Percentiles rank a stretch among this genome's conserved stretches.
phyloP scores from a whole-genome alignment of 2,329 filamentous ascomycete genomes.

The Calonectria leucothoes region DNA sequence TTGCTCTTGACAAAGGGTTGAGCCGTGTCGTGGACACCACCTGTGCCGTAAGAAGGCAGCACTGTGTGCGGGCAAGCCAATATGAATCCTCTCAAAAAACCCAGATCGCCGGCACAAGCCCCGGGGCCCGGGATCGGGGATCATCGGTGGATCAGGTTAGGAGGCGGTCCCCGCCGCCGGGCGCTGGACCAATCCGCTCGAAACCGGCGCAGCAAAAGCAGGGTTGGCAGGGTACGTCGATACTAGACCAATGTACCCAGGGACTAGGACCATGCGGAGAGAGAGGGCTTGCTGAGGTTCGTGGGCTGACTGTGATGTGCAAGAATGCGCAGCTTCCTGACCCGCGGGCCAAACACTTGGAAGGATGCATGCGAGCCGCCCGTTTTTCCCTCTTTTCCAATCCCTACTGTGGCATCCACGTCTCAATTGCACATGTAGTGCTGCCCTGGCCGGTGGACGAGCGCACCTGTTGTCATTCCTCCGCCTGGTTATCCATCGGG shows the following conservation, averaged over 20 bases:
- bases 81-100: slow-evolving; percentile 27
- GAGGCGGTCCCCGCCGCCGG: slow-evolving; percentile 5
- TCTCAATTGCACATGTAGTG: background rate
- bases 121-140: slow-evolving; percentile 36
- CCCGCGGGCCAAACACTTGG: background rate
- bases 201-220: background rate
- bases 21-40: background rate
- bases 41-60: background rate
- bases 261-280: slow-evolving; percentile 2
- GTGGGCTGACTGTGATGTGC: slow-evolving; percentile 3
- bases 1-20: background rate
- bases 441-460: background rate
- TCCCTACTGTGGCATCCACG: background rate
- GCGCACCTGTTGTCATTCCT: slow-evolving; percentile 4
- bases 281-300: slow-evolving; percentile 4
- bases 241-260: slow-evolving; percentile 1
- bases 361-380: background rate
- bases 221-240: background rate
- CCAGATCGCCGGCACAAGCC: slow-evolving; percentile 36
- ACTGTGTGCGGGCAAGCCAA: slow-evolving; percentile 5
- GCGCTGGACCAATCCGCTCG: slow-evolving; percentile 10
- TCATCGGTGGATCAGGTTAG: slow-evolving; percentile 24
- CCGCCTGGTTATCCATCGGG: background rate
- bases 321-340: background rate
- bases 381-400: background rate